Base-by-base conservation (phyloP, 371 early-diverging fungal species). In the Mortierella sp. region DNA sequence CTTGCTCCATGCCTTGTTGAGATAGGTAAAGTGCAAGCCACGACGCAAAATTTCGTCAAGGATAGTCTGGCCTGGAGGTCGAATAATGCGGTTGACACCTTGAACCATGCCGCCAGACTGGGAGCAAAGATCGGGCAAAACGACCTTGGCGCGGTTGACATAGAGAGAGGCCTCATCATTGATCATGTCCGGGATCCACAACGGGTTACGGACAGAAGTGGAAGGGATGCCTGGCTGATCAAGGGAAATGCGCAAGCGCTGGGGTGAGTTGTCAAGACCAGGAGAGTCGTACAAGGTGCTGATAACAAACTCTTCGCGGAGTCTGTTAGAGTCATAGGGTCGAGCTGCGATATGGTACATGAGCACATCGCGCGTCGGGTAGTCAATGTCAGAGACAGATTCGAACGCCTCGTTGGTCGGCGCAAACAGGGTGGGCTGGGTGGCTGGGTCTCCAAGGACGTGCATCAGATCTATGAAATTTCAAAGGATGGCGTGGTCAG, bases 331-430 rank as follows among this genome's bases (percentile, higher is more conserved):
- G 52, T 68, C 73, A 72, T 80, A 80, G 45, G 75, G 74, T 21
- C 74, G 57, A n/a, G 78, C 57, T 2, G 79, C n/a, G 26, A 80
- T 76, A 68, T 84, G 81, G 57, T 84, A 84, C 81, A 84, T 68
- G 57, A 84, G 74, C 45, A 78, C 76, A 14, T 84, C 81, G 19
- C 65, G 80, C 0, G 76, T 78, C 3, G 84, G 81, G 31, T 73
- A 73, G n/a, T 80, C 81, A 24, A 72, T 79, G 26, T 84, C 84
- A 2, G 76, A 60, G 65, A 84, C 47, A n/a, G 79, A 80, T 52
- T 84, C 84, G 28, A 84, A 81, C 19, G 84, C 84, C 8, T 80
- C 81, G 81, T 84, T 84, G 38, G 78, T 80, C 14, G 84, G 84
- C 3, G 84, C 84, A 74, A 84, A 84, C 34, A 84, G 45, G 0